A percentile compares a stretch with the other conserved stretches of the same genome.
These are phyloP conservation scores for Komagataella mondaviorum DNA, from an alignment of 805 yeast species.

Conservation along the genomic window DNA sequence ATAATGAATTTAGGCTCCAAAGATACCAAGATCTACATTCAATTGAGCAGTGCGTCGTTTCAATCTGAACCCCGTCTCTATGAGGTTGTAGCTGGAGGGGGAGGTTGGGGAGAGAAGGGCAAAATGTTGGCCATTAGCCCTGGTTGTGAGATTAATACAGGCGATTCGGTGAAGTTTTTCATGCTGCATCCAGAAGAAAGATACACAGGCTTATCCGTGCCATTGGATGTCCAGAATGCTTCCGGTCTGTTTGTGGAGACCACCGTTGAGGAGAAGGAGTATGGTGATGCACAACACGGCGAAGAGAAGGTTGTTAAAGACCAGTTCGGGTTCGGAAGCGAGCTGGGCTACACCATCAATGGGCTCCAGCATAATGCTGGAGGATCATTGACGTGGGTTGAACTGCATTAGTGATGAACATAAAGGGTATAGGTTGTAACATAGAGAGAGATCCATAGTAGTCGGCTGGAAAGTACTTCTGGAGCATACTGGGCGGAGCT, in stretches of 20 bases:
- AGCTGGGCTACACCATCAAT: conserved; percentile 16
- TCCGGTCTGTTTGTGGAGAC: conserved; percentile 2
- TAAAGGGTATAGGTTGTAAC: background rate
- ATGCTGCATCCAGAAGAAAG: conserved; percentile 1
- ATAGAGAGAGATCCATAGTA: background rate
- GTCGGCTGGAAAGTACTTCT: no score
- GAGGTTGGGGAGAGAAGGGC: conserved; percentile 64
- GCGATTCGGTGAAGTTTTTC: conserved; percentile 30
- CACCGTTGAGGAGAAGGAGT: conserved; percentile 1
- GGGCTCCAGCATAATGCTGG: conserved; percentile 13
- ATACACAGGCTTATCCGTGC: background rate
- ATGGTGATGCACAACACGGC: background rate
- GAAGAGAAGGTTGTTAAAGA: conserved; percentile 3
- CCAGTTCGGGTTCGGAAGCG: conserved; percentile 20
- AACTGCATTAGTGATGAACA: background rate
- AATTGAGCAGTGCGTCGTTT: conserved; percentile 7
- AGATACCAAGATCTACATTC: conserved; percentile 27
- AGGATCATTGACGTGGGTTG: background rate
- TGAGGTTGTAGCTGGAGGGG: conserved; percentile 62
- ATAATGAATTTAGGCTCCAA: conserved; percentile 26
- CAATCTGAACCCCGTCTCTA: conserved; percentile 13
- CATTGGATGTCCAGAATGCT: background rate
- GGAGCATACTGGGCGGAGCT: background rate
- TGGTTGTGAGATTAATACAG: conserved; percentile 20
- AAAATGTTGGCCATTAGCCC: conserved; percentile 56